A percentile compares a stretch with the other conserved stretches of the same genome.
Conservation (phyloP, 768 basidiomycete genomes). For the Mycena galericulata region DNA sequence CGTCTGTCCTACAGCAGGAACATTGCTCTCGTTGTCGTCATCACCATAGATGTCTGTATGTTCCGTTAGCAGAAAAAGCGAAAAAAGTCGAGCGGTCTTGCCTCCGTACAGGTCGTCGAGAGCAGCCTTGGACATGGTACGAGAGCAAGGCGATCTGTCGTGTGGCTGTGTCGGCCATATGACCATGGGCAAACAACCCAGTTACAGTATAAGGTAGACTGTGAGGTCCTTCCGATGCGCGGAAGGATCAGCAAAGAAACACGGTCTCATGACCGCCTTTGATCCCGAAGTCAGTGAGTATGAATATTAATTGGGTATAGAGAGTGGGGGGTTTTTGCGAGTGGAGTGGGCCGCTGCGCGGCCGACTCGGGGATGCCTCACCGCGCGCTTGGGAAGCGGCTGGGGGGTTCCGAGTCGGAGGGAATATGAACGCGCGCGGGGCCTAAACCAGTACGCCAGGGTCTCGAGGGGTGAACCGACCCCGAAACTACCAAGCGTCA, state of each 20-base stretch:
- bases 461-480: not conserved
- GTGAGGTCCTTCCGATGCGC: too few relatives aligned
- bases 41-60: constrained; percentile 65
- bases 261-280: too few relatives aligned
- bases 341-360: not conserved
- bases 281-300: too few relatives aligned
- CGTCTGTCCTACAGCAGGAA: constrained; percentile 39
- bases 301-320: too few relatives aligned
- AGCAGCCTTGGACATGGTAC: constrained; percentile 32
- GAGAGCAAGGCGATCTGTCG: constrained; percentile 1
- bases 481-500: too few relatives aligned
- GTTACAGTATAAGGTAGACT: too few relatives aligned
- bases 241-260: too few relatives aligned
- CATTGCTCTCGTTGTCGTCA: constrained; percentile 58
- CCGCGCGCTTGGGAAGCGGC: not conserved
- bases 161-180: constrained; percentile 8
- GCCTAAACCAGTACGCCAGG: not conserved
- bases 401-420: not conserved
- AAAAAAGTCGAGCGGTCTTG: constrained; percentile 36
- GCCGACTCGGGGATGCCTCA: not conserved
- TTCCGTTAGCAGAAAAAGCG: constrained; percentile 13
- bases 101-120: constrained; percentile 59
- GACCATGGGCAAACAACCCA: not conserved
- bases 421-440: too few relatives aligned
- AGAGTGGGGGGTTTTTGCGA: too few relatives aligned